Evolutionary conservation across 148 eudicot species (phyloP), one percentile per base, ranked within the genome.

Genomic region (Drosera capensis): DNA sequence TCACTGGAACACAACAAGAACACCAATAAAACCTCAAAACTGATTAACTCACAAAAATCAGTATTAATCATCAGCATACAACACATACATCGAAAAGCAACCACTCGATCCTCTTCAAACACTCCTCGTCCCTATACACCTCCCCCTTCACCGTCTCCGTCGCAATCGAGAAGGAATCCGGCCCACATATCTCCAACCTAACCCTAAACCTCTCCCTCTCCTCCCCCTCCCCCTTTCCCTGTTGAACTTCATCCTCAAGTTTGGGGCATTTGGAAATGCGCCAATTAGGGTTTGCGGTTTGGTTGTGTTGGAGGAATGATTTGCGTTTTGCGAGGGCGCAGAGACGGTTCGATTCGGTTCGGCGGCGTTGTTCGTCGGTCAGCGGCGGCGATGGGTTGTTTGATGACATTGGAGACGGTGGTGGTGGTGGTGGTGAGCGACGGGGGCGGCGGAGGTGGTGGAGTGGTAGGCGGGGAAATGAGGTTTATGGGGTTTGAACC

Each of bases 291-390:
- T 57, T 46, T 25, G 26, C 40, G 42, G 49, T 55, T 53, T 29
- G 46, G 63, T 3, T 56, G 56, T 52, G 61, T 1, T 57, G 57
- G 19, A 55, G 14, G 42, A 56, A 28, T 13, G 85, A 76, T 58
- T 77, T 77, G 65, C 96, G 94, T 55, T 88, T 88, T 37, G 90
- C 83, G 25, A 83, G 46, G 20, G 96, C 96, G 1, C 79, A 74
- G 17, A 68, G 49, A 19, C 92, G 92, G 23, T 88, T 88, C 17
- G 83, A 60, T 55, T 79, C 94, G 7, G 74, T 66, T 23, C 86
- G 55, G 17, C 45, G 65, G 38, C 77, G 62, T 47, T 83, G 77
- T 45, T 79, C 73, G 43, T 83, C 86, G 0, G 94, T 83, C 64
- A 83, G 58, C 26, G 52, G 53, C 29, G 56, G 63, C 21, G 64